Evolutionary conservation across 169 alveolate genomes (phyloP), one percentile per base, ranked within the genome.

Genomic region (Besnoitia besnoiti): DNA sequence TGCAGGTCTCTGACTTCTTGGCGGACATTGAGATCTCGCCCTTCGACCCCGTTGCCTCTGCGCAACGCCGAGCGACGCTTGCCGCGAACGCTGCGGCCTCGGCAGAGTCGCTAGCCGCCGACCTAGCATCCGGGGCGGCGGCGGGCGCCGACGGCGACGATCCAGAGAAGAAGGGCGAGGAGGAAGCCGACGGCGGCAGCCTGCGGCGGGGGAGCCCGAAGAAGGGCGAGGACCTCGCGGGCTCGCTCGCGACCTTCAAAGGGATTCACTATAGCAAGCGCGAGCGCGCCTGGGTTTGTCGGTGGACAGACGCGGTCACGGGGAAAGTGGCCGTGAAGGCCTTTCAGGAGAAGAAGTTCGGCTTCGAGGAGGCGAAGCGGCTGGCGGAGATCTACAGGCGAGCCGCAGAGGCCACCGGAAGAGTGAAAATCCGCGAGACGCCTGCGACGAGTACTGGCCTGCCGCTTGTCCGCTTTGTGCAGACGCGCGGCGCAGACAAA

Each of bases 251-350:
- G 21, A 33, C 55, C 88, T 1, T 44, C 49, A 87, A 87, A 59
- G 91, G 91, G 30, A 40, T 87, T 16, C 91, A 87, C 67, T 87
- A 87, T 90, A 87, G 91, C 88, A 87, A 37, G 67, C 91, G 91
- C 37, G 91, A 87, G 47, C 33, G 44, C 37, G 91, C 91, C 40
- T 87, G 91, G 91, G 50, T 87, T 19, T 87, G 91, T 19, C 76
- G 91, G 44, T 87, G 91, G 91, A 46, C 91, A 7, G 91, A 87
- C 67, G 91, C 82, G 21, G 85, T 59, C 21, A 46, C 55, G 50
- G 84, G 67, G 39, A 87, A 87, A 46, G 91, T 87, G 39, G 82
- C 67, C 14, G 91, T 87, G 47, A 87, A 61, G 82, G 44, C 77
- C 40, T 87, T 87, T 46, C 91, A 87, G 47, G 82, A 46, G 67